Base-by-base conservation (phyloP, 108 stramenopile species). In the Cyclotella atomus region DNA sequence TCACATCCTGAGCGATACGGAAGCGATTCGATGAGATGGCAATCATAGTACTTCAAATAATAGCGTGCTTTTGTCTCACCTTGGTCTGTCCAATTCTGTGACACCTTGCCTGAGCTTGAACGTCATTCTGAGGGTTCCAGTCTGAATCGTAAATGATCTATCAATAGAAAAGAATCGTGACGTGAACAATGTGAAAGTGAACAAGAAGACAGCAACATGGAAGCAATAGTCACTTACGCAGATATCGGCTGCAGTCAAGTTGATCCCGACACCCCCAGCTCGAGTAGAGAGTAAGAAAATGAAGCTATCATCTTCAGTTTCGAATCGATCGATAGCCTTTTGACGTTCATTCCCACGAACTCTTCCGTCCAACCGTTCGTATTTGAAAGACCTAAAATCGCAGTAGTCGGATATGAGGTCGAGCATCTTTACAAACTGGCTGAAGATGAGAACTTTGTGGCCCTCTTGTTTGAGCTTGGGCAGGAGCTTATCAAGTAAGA, bases 81-180 rank as follows among this genome's bases (percentile, higher is more conserved):
- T 70, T 70, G 9, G 54, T 70, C 57, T 70, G 68, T 12, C 68
- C 99, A 61, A 99, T 98, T 59, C 99, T 91, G 83, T 99, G 99
- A 61, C 97, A 98, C 55, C 97, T 90, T 14, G 97, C 97, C 83
- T 96, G 96, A 17, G 98, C 99, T 80, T 99, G 99, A 15, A 98
- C 97, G 75, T 99, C 99, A 73, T 98, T 98, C 84, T 99, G 99
- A 21, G 99, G 99, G 71, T 99, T 99, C 99, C 99, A 99, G 72
- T 99, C 99, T 62, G 86, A 88, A 71, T 96, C 91, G 68, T 91
- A 93, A 50, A 96, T 94, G 56, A 89, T 89, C 59, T 92, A n/a
- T n/a, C n/a, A n/a, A n/a, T n/a, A n/a, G n/a, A n/a, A n/a, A n/a
- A n/a, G n/a, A n/a, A n/a, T n/a, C n/a, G n/a, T n/a, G n/a, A n/a